Conservation (phyloP, 1,284 basidiomycete species). For the Rhizopogon parksii region DNA sequence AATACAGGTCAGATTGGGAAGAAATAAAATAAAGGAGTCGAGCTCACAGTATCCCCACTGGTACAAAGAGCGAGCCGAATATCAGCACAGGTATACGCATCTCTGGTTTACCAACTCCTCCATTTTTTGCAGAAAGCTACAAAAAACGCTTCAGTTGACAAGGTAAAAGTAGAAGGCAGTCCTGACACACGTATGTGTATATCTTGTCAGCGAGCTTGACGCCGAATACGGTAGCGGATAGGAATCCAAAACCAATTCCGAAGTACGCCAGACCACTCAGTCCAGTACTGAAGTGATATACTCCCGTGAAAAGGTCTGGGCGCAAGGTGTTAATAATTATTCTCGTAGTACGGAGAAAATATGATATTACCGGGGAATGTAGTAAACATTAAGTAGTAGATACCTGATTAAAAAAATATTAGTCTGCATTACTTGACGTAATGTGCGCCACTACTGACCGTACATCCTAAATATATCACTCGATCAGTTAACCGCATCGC, state of each 20-base stretch:
- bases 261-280: constrained; percentile 52
- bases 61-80: no score
- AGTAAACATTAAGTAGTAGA: constrained; percentile 60
- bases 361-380: constrained; percentile 34
- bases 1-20: not conserved
- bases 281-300: constrained; percentile 49
- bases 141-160: not conserved
- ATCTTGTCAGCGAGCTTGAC: constrained; percentile 43
- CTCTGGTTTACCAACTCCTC: no score
- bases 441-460: constrained; percentile 17
- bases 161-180: constrained; percentile 30
- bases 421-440: not conserved
- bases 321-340: constrained; percentile 13
- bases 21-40: constrained; percentile 18
- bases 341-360: constrained; percentile 5
- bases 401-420: constrained; percentile 19
- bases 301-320: constrained; percentile 37
- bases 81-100: no score
- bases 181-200: constrained; percentile 28
- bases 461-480: constrained; percentile 21
- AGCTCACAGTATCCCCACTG: no score
- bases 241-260: constrained; percentile 53
- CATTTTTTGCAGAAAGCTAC: not conserved
- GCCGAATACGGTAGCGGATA: constrained; percentile 41
- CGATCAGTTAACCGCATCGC: not conserved